Percentiles rank a stretch among this genome's conserved stretches.
phyloP scores from a whole-genome alignment of 257 asterid genomes.

The Solanum peruvianum region DNA sequence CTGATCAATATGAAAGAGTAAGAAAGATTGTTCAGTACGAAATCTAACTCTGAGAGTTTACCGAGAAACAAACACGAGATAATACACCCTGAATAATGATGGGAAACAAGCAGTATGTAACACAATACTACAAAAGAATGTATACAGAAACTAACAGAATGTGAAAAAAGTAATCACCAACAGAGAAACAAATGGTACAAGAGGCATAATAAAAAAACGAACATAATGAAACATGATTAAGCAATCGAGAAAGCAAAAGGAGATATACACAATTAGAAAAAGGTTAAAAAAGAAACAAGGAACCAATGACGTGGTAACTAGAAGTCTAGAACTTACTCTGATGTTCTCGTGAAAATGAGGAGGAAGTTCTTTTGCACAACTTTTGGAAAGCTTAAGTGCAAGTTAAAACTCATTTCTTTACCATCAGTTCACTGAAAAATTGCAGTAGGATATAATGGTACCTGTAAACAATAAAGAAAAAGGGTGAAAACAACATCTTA shows the following conservation, averaged over 20 bases:
- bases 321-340: slow-evolving; percentile 9
- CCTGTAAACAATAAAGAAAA: slow-evolving; percentile 2
- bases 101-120: neutral
- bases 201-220: neutral
- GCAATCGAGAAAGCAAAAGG: neutral
- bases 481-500: neutral
- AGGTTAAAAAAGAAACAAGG: neutral
- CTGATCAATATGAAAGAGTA: neutral
- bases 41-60: neutral
- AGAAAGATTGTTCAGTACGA: neutral
- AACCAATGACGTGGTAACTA: neutral
- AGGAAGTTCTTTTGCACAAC: slow-evolving; percentile 28
- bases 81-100: neutral
- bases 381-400: slow-evolving; percentile 25
- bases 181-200: neutral
- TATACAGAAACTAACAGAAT: neutral
- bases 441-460: slow-evolving; percentile 31
- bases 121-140: neutral
- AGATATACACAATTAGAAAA: neutral
- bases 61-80: neutral
- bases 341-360: slow-evolving; percentile 33
- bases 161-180: neutral
- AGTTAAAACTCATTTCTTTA: slow-evolving; percentile 31
- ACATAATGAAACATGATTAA: neutral
- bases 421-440: slow-evolving; percentile 35